These are phyloP conservation scores for Phanerodontia chrysosporium DNA, from an alignment of 768 basidiomycete species.

Conservation along the genomic window DNA sequence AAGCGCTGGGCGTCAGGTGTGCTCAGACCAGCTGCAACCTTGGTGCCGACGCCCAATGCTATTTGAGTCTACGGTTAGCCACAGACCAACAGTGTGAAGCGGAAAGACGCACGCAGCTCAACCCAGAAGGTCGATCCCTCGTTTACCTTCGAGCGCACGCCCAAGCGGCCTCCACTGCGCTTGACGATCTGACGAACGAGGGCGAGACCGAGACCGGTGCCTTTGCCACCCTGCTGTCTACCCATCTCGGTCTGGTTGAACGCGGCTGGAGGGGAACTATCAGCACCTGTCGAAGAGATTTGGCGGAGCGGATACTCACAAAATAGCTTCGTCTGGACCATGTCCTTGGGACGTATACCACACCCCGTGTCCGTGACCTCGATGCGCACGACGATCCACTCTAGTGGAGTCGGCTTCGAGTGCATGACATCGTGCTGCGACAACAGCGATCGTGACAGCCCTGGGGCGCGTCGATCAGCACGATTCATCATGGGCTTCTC, in stretches of 20 bases:
- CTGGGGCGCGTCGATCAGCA: constrained; percentile 17
- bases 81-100: constrained; percentile 2
- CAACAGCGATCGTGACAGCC: constrained; percentile 24
- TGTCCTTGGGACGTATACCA: constrained; percentile 61
- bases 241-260: constrained; percentile 80
- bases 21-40: constrained; percentile 31
- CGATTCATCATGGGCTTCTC: constrained; percentile 6
- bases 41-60: constrained; percentile 69
- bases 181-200: constrained; percentile 52
- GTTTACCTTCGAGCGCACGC: constrained; percentile 38
- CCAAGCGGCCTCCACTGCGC: constrained; percentile 44
- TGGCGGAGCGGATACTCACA: constrained; percentile 32
- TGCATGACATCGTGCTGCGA: constrained; percentile 48
- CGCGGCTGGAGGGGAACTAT: constrained; percentile 39
- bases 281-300: neutral
- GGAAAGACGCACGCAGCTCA: constrained; percentile 53
- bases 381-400: constrained; percentile 77
- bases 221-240: constrained; percentile 58
- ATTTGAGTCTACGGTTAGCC: neutral
- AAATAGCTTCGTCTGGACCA: constrained; percentile 67
- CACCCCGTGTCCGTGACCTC: constrained; percentile 77
- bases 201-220: constrained; percentile 50
- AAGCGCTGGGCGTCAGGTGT: neutral
- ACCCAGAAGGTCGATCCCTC: constrained; percentile 89
- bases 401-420: constrained; percentile 38